phyloP scores from a whole-genome alignment of 176 grass and related monocot genomes.

The Aegilops tauschii region DNA sequence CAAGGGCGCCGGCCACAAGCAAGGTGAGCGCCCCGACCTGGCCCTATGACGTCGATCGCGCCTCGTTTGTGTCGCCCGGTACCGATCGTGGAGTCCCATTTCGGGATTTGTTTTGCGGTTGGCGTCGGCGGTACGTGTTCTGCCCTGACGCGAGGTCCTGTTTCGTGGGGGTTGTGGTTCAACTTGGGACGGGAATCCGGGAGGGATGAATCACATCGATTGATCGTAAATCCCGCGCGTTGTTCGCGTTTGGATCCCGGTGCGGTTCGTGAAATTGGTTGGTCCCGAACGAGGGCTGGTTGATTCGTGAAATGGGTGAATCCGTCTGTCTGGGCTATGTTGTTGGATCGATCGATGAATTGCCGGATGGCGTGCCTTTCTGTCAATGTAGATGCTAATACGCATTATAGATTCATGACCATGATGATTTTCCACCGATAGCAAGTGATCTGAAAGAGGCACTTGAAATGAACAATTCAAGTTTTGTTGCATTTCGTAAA shows the following conservation, averaged over 20 bases:
- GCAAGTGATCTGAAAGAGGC: background rate
- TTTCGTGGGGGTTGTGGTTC: background rate
- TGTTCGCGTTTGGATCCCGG: background rate
- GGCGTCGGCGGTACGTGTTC: background rate
- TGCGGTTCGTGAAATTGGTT: background rate
- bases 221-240: background rate
- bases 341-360: background rate
- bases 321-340: background rate
- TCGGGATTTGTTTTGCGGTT: background rate
- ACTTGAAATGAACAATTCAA: background rate
- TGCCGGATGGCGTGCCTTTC: background rate
- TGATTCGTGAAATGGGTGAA: background rate
- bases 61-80: background rate
- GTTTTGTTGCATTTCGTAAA: too few relatives aligned
- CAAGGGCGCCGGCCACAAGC: constrained; percentile 78
- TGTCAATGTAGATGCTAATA: background rate
- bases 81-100: background rate
- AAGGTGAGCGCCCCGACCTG: constrained; percentile 46
- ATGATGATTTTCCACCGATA: background rate
- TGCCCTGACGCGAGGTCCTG: background rate
- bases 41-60: background rate
- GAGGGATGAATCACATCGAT: background rate
- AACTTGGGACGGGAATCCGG: background rate
- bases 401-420: background rate
- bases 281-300: background rate